Percentiles rank a stretch among this genome's conserved stretches.
Evolutionary conservation across 192 early-diverging fungal species (phyloP).

Genomic region (Thamnidium elegans): DNA sequence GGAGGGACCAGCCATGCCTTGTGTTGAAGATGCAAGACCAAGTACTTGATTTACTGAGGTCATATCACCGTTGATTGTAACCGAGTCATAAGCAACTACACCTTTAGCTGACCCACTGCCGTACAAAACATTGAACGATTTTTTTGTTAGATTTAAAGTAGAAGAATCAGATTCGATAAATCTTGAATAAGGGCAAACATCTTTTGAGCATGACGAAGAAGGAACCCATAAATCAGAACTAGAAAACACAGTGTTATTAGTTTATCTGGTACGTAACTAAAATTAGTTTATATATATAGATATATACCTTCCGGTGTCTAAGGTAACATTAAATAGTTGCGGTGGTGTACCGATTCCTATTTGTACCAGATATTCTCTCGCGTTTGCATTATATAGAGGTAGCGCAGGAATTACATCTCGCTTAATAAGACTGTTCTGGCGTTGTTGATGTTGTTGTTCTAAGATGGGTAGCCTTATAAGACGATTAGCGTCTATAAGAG

Average conservation of each 20-base stretch:
- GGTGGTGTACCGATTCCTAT: conserved; percentile 82
- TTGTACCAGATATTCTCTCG: conserved; percentile 40
- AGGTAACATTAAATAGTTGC: conserved; percentile 87
- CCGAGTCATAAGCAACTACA: conserved; percentile 25
- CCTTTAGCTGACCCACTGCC: conserved; percentile 34
- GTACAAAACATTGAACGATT: conserved; percentile 25
- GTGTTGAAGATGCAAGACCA: conserved; percentile 25
- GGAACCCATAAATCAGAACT: conserved; percentile 41
- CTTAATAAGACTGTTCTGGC: background rate
- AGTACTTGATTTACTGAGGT: conserved; percentile 22
- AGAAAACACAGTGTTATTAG: background rate
- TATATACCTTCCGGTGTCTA: conserved; percentile 68
- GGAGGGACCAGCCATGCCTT: conserved; percentile 18
- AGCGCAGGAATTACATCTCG: conserved; percentile 1
- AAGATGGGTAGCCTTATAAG: too few relatives aligned
- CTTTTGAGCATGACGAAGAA: conserved; percentile 10
- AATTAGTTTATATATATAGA: background rate
- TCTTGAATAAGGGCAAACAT: conserved; percentile 18
- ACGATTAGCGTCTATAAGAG: too few relatives aligned
- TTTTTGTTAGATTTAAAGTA: conserved; percentile 20
- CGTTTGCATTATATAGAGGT: conserved; percentile 21
- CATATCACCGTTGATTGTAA: conserved; percentile 20
- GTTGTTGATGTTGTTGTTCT: too few relatives aligned
- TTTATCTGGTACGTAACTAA: background rate
- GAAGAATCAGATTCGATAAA: conserved; percentile 25